These are phyloP conservation scores for Raphanus hybrid DNA, from an alignment of 441 rosid species.

Conservation along the genomic window DNA sequence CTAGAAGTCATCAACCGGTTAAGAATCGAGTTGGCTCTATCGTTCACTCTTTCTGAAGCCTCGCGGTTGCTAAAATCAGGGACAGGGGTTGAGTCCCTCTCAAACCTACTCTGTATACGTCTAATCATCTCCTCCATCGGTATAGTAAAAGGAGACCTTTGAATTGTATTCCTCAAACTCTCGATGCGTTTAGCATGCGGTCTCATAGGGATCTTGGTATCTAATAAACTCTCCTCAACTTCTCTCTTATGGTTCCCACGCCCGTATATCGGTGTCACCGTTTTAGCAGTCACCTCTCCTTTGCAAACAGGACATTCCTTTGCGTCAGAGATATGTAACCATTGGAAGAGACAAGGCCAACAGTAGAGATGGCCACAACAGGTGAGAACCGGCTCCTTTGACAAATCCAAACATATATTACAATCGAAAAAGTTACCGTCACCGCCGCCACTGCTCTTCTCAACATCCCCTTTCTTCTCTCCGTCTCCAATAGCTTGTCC, in stretches of 20 bases:
- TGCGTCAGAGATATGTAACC: constrained; percentile 84
- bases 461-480: constrained; percentile 57
- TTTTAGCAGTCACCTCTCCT: constrained; percentile 80
- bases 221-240: constrained; percentile 63
- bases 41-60: constrained; percentile 51
- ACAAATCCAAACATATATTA: constrained; percentile 91
- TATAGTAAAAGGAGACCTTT: constrained; percentile 59
- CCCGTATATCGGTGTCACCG: constrained; percentile 89
- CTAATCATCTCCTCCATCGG: constrained; percentile 95
- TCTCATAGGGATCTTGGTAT: constrained; percentile 78
- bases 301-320: constrained; percentile 96
- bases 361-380: constrained; percentile 97
- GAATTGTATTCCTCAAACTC: constrained; percentile 88
- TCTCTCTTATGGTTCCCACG: constrained; percentile 66
- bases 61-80: constrained; percentile 62
- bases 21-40: constrained; percentile 53
- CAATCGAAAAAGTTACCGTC: constrained; percentile 91
- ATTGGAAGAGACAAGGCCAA: constrained; percentile 87
- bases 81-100: constrained; percentile 60
- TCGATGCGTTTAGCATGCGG: constrained; percentile 83
- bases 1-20: constrained; percentile 71
- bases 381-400: constrained; percentile 90
- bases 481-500: constrained; percentile 60
- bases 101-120: constrained; percentile 80
- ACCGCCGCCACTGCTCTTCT: constrained; percentile 56